Evolutionary conservation across 139 green algal genomes (phyloP).

Genomic region (Pycnococcus provasolii): DNA sequence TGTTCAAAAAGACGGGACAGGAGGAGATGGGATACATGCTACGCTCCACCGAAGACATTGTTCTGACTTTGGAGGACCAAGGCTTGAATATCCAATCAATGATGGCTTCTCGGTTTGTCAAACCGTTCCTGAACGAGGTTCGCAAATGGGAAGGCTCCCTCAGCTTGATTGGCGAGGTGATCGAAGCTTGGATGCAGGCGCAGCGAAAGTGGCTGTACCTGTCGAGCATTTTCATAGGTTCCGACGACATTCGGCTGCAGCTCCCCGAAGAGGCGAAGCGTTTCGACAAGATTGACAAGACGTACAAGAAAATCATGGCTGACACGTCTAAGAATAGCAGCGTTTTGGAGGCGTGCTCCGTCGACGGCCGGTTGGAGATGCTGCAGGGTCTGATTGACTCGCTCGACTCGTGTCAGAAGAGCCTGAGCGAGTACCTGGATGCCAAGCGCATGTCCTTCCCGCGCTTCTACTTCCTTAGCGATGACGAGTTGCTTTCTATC

Average conservation of each 20-base stretch:
- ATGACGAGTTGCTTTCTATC: constrained; percentile 73
- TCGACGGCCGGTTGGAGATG: constrained; percentile 45
- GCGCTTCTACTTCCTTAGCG: constrained; percentile 78
- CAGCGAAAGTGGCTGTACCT: constrained; percentile 82
- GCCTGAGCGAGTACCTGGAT: constrained; percentile 65
- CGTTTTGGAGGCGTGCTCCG: constrained; percentile 58
- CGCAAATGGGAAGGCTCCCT: constrained; percentile 66
- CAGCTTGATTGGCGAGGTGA: constrained; percentile 64
- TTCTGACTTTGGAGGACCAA: constrained; percentile 72
- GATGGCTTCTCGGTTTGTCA: constrained; percentile 65
- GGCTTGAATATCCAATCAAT: constrained; percentile 76
- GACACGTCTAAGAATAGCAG: constrained; percentile 60
- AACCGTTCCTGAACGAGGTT: constrained; percentile 60
- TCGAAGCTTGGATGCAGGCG: constrained; percentile 62
- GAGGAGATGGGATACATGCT: constrained; percentile 62
- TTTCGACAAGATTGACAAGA: constrained; percentile 66
- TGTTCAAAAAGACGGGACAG: constrained; percentile 57
- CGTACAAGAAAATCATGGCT: constrained; percentile 66
- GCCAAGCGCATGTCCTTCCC: constrained; percentile 70
- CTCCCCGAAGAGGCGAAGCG: constrained; percentile 69
- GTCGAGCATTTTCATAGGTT: constrained; percentile 68
- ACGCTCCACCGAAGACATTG: constrained; percentile 58
- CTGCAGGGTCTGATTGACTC: constrained; percentile 48
- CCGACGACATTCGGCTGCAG: constrained; percentile 70
- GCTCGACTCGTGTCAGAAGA: constrained; percentile 75